Base-by-base conservation (phyloP, 805 yeast genomes). In the Cyberlindnera mrakii region DNA sequence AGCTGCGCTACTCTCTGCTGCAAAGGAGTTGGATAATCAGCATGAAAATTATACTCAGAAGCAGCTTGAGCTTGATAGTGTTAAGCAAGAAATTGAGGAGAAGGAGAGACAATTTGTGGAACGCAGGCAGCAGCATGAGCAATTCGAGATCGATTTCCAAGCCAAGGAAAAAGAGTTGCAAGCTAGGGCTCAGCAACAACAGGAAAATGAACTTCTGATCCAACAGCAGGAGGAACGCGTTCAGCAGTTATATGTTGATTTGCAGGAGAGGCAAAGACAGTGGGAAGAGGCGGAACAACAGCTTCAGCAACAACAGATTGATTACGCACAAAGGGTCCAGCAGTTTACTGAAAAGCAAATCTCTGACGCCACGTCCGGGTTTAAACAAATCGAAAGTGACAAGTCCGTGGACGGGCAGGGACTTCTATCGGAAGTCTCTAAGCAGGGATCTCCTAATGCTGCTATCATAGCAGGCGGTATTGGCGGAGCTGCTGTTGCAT, bases 261-360 rank as follows among this genome's bases (percentile, higher is more conserved):
- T 70, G 30, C 62, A 63, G 25, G 53, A 58, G 39, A 66, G 69
- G 52, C 64, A 66, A 44, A 54, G 55, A 34, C 59, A 63, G 35
- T 58, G 71, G 23, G 68, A 63, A 23, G 61, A 57, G 29, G 70
- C 73, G 14, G 67, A 67, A 43, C 62, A 59, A 19, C 73, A 70
- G 17, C 53, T 70, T 16, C 66, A 67, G 27, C 59, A 59, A 33
- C 69, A 65, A 39, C 66, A 67, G 39, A 53, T 53, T 32, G 61
- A 57, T 17, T 67, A 67, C 44, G 70, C 72, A 19, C 55, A 61
- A 38, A 64, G 64, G 42, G 60, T 64, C 15, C 71, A 67, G 48
- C 65, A 61, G 11, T 58, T 66, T 39, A 57, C 72, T 6, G 68
- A 64, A 37, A 64, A 61, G 44, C 69, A 68, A 50, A 62, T 65